These are phyloP conservation scores for Kalanchoe fedtschenkoi DNA, from an alignment of 164 flowering plant species.

Conservation along the genomic window DNA sequence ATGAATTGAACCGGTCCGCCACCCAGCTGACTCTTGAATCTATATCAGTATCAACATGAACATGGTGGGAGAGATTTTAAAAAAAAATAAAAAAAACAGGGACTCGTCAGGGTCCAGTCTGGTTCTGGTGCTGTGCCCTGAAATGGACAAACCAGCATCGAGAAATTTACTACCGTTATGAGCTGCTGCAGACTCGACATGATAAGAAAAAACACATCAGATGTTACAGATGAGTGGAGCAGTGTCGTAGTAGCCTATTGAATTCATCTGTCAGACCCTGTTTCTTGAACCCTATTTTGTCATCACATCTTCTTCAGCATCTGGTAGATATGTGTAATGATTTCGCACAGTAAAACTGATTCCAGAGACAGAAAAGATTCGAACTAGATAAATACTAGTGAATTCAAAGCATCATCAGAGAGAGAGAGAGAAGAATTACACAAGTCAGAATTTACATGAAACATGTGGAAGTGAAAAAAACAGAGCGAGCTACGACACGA, in stretches of 20 bases:
- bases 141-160: background rate
- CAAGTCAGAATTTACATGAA: background rate
- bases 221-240: too few species aligned
- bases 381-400: background rate
- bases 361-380: constrained; percentile 4
- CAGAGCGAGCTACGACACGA: background rate
- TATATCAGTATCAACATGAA: too few species aligned
- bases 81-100: too few species aligned
- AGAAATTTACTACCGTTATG: too few species aligned
- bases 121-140: background rate
- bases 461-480: background rate
- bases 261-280: background rate
- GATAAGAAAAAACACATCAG: too few species aligned
- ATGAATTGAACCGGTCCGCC: too few species aligned
- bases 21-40: too few species aligned
- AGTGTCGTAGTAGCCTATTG: background rate
- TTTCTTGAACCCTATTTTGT: background rate
- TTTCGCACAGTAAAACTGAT: too few species aligned
- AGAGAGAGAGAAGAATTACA: background rate
- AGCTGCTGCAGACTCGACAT: too few species aligned
- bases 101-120: background rate
- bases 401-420: background rate
- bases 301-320: background rate
- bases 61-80: too few species aligned
- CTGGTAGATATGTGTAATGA: too few species aligned